Percentiles rank a stretch among this genome's conserved stretches.
Conservation (phyloP, 352 stramenopile genomes). For the Pythium apleroticum region DNA sequence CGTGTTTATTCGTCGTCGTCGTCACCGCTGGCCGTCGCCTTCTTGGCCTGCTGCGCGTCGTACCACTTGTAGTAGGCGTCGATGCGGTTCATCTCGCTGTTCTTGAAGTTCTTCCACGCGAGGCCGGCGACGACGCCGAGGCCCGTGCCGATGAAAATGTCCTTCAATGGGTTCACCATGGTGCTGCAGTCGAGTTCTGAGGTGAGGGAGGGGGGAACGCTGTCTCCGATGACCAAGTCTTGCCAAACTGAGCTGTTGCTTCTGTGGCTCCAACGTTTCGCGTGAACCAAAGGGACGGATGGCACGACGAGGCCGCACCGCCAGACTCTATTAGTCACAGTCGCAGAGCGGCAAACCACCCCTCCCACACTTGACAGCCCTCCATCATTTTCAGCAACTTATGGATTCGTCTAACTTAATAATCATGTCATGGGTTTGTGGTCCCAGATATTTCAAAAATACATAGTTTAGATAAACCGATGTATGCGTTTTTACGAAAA, state of each 20-base stretch:
- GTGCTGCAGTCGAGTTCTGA: constrained; percentile 20
- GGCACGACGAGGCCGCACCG: constrained; percentile 20
- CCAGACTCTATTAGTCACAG: constrained; percentile 12
- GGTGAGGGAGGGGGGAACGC: neutral
- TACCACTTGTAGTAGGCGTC: constrained; percentile 83
- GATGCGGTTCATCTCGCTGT: constrained; percentile 73
- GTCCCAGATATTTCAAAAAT: too few relatives aligned
- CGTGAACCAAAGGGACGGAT: constrained; percentile 18
- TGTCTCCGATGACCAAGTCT: constrained; percentile 25
- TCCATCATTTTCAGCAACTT: neutral
- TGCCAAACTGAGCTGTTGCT: constrained; percentile 24
- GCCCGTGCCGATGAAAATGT: constrained; percentile 73
- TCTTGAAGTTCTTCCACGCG: constrained; percentile 71
- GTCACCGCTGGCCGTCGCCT: constrained; percentile 43
- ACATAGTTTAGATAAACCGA: neutral
- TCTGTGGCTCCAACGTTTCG: constrained; percentile 31
- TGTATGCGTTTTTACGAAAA: neutral
- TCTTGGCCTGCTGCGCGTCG: constrained; percentile 70
- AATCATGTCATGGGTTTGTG: too few relatives aligned
- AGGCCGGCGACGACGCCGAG: constrained; percentile 54
- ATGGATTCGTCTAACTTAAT: neutral
- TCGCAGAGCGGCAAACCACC: too few relatives aligned
- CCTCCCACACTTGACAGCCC: neutral
- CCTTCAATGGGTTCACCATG: constrained; percentile 82
- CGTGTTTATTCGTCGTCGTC: constrained; percentile 40